Percentiles rank a stretch among this genome's conserved stretches.
Conservation (phyloP, 1,284 basidiomycete genomes). For the Ganoderma boninense region DNA sequence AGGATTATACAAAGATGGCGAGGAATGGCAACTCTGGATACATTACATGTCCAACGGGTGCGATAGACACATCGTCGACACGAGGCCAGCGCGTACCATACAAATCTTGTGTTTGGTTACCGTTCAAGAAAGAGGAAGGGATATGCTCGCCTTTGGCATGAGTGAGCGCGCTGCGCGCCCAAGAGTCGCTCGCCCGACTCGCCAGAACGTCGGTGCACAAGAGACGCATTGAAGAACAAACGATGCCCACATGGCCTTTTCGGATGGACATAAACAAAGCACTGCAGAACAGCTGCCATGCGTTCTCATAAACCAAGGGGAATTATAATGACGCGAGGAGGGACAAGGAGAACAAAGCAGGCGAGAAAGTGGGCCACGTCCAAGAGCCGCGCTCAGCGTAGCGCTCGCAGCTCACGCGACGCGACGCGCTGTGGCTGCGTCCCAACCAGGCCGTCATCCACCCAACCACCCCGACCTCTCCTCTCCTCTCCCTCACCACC, state of each 20-base stretch:
- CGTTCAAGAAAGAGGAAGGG: no score
- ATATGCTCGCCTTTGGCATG: not conserved
- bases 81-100: no score
- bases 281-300: not conserved
- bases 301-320: not conserved
- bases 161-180: not conserved
- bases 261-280: not conserved
- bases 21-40: no score
- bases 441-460: not conserved
- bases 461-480: not conserved
- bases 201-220: not conserved
- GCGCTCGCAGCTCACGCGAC: conserved; percentile 4
- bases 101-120: no score
- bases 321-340: not conserved
- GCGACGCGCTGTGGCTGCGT: conserved; percentile 10
- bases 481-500: not conserved
- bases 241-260: not conserved
- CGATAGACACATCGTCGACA: no score
- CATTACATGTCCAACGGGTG: no score
- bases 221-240: not conserved
- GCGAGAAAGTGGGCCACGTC: not conserved
- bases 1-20: no score
- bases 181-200: no score
- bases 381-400: not conserved
- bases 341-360: not conserved